Conservation (phyloP, 78 protist genomes). For the Tieghemostelium lacteum region DNA sequence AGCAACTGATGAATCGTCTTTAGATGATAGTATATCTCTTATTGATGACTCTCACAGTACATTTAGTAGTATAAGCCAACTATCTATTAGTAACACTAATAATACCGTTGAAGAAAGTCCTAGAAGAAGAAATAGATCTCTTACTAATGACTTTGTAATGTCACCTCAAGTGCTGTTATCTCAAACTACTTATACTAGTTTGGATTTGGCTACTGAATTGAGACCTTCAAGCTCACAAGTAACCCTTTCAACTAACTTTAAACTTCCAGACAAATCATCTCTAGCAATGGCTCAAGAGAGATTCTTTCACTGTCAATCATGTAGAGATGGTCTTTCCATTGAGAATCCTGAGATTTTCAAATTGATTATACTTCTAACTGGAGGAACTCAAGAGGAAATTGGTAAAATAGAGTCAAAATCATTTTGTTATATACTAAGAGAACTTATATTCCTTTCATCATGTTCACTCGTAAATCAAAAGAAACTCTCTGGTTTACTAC, state of each 20-base stretch:
- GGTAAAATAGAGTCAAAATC: conserved; percentile 31
- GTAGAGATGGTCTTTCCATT: conserved; percentile 62
- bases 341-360: conserved; percentile 81
- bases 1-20: too few relatives aligned
- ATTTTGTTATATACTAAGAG: conserved; percentile 57
- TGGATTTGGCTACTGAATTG: conserved; percentile 48
- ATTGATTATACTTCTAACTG: conserved; percentile 61
- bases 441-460: conserved; percentile 42
- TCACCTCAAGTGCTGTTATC: not conserved
- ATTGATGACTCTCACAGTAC: not conserved
- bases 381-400: conserved; percentile 47
- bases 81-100: not conserved
- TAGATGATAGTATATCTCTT: not conserved
- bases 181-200: conserved; percentile 1
- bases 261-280: conserved; percentile 43
- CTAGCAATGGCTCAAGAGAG: conserved; percentile 56
- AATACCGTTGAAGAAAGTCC: conserved; percentile 1
- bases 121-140: conserved; percentile 26
- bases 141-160: conserved; percentile 43
- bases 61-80: too few relatives aligned
- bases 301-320: conserved; percentile 36
- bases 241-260: not conserved
- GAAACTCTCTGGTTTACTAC: conserved; percentile 18
- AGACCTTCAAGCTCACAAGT: conserved; percentile 13
- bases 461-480: conserved; percentile 41